Percentiles rank a stretch among this genome's conserved stretches.
Evolutionary conservation across 2,329 filamentous ascomycete genomes (phyloP).

Genomic region (Penicillium palitans): DNA sequence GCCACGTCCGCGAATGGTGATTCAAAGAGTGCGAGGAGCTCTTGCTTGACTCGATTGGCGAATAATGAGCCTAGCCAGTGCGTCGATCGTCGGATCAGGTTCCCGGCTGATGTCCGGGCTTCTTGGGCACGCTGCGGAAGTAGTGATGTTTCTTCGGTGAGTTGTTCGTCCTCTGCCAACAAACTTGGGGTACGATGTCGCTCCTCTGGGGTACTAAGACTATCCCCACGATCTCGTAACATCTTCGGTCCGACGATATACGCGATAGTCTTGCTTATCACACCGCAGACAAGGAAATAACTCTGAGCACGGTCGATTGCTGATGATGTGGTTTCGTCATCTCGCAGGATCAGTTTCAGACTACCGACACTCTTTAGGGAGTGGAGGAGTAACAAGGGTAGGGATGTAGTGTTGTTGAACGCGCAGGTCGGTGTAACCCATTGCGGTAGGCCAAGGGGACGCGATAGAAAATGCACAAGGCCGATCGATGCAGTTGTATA

Average conservation of each 20-base stretch:
- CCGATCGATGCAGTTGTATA: neutral
- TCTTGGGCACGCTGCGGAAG: constrained; percentile 43
- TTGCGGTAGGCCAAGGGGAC: neutral
- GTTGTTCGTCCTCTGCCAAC: constrained; percentile 9
- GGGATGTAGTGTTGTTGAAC: neutral
- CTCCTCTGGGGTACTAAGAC: neutral
- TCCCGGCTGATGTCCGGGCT: constrained; percentile 14
- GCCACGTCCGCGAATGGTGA: constrained; percentile 62
- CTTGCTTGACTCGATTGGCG: constrained; percentile 36
- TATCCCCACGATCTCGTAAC: neutral
- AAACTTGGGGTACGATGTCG: neutral
- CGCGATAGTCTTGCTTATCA: neutral
- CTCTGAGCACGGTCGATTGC: neutral
- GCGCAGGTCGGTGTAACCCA: neutral
- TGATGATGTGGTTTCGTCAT: neutral
- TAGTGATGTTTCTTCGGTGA: constrained; percentile 54
- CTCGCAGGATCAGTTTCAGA: neutral
- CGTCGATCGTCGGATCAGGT: constrained; percentile 26
- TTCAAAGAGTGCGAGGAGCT: constrained; percentile 41
- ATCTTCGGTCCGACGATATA: neutral
- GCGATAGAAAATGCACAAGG: neutral
- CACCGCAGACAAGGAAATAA: neutral
- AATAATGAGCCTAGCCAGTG: constrained; percentile 34
- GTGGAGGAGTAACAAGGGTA: neutral
- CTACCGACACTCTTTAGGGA: neutral